Evolutionary conservation across 768 basidiomycete species (phyloP).

Genomic region (Arthromyces matolae): DNA sequence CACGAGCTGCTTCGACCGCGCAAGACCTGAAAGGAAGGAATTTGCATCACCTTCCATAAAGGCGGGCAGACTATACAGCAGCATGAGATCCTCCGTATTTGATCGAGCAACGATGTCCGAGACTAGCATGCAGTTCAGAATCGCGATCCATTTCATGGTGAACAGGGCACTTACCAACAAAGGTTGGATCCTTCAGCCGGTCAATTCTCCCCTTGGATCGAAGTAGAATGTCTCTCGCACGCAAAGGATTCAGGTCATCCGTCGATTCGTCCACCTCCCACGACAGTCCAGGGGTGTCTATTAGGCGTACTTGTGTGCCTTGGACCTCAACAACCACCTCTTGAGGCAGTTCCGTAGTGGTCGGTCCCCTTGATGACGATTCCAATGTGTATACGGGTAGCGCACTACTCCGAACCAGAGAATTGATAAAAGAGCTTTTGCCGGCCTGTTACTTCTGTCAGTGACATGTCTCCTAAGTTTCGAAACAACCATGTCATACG

Average conservation of each 20-base stretch:
- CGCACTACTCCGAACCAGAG: constrained; percentile 50
- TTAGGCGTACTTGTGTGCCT: constrained; percentile 54
- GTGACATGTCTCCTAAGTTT: not conserved
- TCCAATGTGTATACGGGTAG: constrained; percentile 59
- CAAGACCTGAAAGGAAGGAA: constrained; percentile 74
- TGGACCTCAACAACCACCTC: constrained; percentile 50
- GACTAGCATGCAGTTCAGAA: constrained; percentile 37
- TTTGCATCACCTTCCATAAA: constrained; percentile 64
- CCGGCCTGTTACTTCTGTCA: constrained; percentile 49
- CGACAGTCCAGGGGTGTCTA: constrained; percentile 88
- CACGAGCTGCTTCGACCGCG: constrained; percentile 68
- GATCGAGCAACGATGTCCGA: constrained; percentile 65
- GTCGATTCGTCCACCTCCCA: constrained; percentile 41
- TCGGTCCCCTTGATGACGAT: constrained; percentile 53
- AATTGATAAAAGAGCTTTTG: constrained; percentile 84
- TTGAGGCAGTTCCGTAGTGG: constrained; percentile 69
- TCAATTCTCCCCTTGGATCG: constrained; percentile 81
- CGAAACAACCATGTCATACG: constrained; percentile 38
- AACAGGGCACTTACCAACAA: constrained; percentile 50
- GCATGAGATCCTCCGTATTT: constrained; percentile 79
- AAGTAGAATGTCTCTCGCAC: constrained; percentile 72
- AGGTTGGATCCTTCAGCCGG: constrained; percentile 74
- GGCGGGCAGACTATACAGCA: constrained; percentile 81
- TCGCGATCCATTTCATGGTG: constrained; percentile 7
- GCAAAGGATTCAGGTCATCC: constrained; percentile 35